These are phyloP conservation scores for Vitis hybrid DNA, from an alignment of 177 flowering plant genomes.

Conservation along the genomic window DNA sequence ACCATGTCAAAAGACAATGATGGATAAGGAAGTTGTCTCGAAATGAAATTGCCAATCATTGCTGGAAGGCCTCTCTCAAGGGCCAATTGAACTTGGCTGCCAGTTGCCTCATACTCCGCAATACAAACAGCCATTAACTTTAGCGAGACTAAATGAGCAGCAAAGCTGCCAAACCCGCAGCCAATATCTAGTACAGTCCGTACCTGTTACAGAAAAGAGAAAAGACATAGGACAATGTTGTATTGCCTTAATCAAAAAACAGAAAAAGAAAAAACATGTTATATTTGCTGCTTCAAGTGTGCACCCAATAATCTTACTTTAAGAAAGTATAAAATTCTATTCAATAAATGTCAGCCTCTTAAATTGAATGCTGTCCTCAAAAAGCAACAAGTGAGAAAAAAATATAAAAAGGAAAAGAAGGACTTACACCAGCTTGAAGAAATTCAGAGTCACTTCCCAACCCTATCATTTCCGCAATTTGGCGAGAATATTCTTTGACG, in stretches of 20 bases:
- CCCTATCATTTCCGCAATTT: conserved; percentile 91
- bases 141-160: conserved; percentile 82
- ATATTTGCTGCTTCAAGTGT: no score
- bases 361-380: conserved; percentile 8
- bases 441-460: conserved; percentile 81
- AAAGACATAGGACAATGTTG: background rate
- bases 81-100: conserved; percentile 93
- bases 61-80: conserved; percentile 99
- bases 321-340: no score
- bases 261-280: background rate
- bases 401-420: background rate
- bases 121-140: conserved; percentile 79
- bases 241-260: conserved; percentile 5
- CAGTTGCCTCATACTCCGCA: conserved; percentile 91
- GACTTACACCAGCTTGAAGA: conserved; percentile 83
- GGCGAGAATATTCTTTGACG: conserved; percentile 89
- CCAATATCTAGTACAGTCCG: conserved; percentile 79
- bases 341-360: conserved; percentile 2
- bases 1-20: conserved; percentile 88
- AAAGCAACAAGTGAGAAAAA: background rate
- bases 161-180: conserved; percentile 98
- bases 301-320: no score
- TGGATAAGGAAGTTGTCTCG: conserved; percentile 90
- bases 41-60: conserved; percentile 71
- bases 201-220: conserved; percentile 47